Percentiles rank a stretch among this genome's conserved stretches.
Conservation (phyloP, 2,329 filamentous ascomycete genomes). For the Pyrenochaeta sp. region DNA sequence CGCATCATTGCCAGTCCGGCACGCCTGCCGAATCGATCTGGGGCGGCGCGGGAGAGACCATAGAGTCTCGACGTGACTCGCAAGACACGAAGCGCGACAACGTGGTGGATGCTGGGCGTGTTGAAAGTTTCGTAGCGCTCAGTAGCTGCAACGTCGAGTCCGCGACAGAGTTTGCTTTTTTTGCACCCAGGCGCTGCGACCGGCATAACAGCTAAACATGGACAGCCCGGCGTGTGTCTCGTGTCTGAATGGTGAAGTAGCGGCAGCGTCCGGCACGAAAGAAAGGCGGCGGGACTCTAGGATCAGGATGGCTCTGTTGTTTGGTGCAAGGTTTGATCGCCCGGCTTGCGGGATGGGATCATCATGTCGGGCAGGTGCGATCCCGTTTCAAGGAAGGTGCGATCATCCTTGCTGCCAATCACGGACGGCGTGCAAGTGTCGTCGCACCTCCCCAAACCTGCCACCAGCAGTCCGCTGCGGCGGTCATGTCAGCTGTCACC, state of each 20-base stretch:
- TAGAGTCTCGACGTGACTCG: constrained; percentile 3
- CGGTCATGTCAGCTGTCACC: constrained; percentile 39
- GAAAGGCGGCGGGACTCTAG: neutral
- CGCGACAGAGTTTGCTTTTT: neutral
- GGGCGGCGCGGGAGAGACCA: constrained; percentile 8
- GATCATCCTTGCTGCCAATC: constrained; percentile 45
- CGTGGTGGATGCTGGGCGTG: constrained; percentile 1
- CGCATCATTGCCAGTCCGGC: constrained; percentile 18
- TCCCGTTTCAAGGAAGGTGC: constrained; percentile 28
- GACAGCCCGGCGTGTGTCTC: constrained; percentile 6
- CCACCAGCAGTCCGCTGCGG: constrained; percentile 23
- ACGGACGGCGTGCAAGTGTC: constrained; percentile 17
- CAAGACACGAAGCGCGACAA: constrained; percentile 6
- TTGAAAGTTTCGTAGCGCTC: neutral
- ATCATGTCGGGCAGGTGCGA: constrained; percentile 29
- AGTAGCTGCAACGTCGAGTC: neutral
- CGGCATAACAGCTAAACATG: neutral
- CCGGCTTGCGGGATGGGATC: constrained; percentile 40
- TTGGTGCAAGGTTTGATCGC: constrained; percentile 41
- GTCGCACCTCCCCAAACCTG: constrained; percentile 39
- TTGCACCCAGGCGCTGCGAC: constrained; percentile 2
- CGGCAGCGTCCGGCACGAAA: constrained; percentile 2
- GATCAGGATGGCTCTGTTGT: constrained; percentile 4
- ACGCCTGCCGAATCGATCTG: constrained; percentile 24
- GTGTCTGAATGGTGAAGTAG: neutral